Percentiles rank a stretch among this genome's conserved stretches.
phyloP scores from a whole-genome alignment of 805 yeast species.

The Wickerhamiella qilinensis region DNA sequence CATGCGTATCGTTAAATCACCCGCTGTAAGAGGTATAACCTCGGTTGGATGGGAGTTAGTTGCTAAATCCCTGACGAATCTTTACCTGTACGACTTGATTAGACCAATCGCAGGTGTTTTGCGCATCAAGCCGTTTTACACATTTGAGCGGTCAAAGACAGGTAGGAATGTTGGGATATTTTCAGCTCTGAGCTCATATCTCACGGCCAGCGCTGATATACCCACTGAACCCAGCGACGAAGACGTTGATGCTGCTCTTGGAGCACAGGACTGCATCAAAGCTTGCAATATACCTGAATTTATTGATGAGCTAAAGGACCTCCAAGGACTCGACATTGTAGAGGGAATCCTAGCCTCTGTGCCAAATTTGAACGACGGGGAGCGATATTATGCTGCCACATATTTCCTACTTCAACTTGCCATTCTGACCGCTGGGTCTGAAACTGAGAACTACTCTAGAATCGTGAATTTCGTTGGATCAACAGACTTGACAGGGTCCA shows the following conservation, averaged over 20 bases:
- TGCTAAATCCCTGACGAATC: slow-evolving; percentile 39
- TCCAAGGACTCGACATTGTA: slow-evolving; percentile 20
- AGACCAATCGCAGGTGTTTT: slow-evolving; percentile 39
- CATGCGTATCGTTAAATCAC: slow-evolving; percentile 56
- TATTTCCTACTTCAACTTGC: slow-evolving; percentile 16
- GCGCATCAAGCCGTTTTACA: slow-evolving; percentile 43
- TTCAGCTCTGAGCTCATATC: slow-evolving; percentile 79
- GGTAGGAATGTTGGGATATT: slow-evolving; percentile 65
- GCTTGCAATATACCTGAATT: slow-evolving; percentile 47
- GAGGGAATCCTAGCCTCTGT: slow-evolving; percentile 21
- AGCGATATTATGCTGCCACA: slow-evolving; percentile 16
- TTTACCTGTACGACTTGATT: slow-evolving; percentile 59
- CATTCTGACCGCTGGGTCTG: background rate
- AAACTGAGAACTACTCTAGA: background rate
- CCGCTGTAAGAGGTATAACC: slow-evolving; percentile 28
- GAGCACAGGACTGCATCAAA: slow-evolving; percentile 68
- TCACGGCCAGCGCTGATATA: slow-evolving; percentile 75
- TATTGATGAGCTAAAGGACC: slow-evolving; percentile 27
- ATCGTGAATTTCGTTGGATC: background rate
- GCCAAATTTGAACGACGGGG: slow-evolving; percentile 12
- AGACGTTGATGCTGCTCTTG: slow-evolving; percentile 72
- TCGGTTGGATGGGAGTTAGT: slow-evolving; percentile 43
- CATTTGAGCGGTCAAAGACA: slow-evolving; percentile 42
- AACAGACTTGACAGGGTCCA: background rate
- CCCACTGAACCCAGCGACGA: slow-evolving; percentile 86